Percentiles rank a stretch among this genome's conserved stretches.
These are phyloP conservation scores for Pilatotrama ljubarskyi DNA, from an alignment of 768 basidiomycete species.

Conservation along the genomic window DNA sequence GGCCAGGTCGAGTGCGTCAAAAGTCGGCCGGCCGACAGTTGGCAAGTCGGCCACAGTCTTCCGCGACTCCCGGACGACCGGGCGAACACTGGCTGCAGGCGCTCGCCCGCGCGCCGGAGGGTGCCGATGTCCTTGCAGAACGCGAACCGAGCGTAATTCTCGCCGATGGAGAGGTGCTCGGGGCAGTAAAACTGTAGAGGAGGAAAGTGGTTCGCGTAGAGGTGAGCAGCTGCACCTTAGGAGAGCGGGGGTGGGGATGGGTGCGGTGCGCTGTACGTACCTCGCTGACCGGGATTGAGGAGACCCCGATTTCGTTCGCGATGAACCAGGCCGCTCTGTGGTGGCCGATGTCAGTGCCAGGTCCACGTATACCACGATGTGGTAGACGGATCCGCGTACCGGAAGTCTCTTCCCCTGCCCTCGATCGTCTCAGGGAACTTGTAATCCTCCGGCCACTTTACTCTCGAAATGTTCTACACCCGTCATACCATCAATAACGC, in stretches of 20 bases:
- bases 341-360: constrained; percentile 13
- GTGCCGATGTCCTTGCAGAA: constrained; percentile 97
- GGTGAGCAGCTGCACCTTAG: background rate
- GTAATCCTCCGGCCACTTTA: constrained; percentile 79
- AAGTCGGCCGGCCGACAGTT: background rate
- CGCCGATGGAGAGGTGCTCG: constrained; percentile 81
- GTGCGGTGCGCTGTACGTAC: constrained; percentile 38
- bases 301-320: constrained; percentile 85
- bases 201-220: background rate
- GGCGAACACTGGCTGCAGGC: constrained; percentile 48
- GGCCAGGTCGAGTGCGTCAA: background rate
- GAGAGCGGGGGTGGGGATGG: background rate
- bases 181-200: constrained; percentile 79
- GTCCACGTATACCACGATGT: no score
- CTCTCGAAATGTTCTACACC: constrained; percentile 67
- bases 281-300: constrained; percentile 92
- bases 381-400: no score
- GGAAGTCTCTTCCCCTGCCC: constrained; percentile 86
- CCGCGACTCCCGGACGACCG: background rate
- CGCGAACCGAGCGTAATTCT: constrained; percentile 85
- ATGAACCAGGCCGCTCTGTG: constrained; percentile 90
- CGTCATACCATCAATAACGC: background rate
- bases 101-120: constrained; percentile 71
- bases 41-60: background rate
- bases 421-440: constrained; percentile 74